A percentile compares a stretch with the other conserved stretches of the same genome.
Evolutionary conservation across 2,329 filamentous ascomycete genomes (phyloP).

Genomic region (Aspergillus versicolor): DNA sequence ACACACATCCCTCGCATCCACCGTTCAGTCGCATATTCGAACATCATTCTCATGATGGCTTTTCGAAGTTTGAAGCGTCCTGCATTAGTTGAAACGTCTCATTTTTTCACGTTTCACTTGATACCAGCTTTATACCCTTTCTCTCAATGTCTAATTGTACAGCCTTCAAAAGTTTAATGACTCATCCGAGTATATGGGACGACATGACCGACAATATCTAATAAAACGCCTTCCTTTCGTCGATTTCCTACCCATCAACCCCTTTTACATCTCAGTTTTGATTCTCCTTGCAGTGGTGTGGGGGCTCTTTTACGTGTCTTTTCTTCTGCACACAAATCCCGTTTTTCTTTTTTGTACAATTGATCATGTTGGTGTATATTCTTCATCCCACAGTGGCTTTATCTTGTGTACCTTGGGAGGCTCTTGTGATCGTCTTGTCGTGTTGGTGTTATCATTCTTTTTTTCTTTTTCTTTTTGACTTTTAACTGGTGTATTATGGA

Average conservation of each 20-base stretch:
- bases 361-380: constrained; percentile 17
- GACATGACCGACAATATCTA: constrained; percentile 12
- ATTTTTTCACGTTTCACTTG: constrained; percentile 7
- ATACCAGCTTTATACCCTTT: constrained; percentile 12
- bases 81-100: constrained; percentile 25
- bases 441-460: constrained; percentile 10
- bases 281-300: constrained; percentile 13
- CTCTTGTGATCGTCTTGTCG: constrained; percentile 21
- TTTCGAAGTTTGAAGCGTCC: constrained; percentile 28
- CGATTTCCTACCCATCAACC: not conserved
- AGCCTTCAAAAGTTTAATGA: constrained; percentile 18
- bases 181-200: constrained; percentile 17
- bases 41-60: constrained; percentile 35
- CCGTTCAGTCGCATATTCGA: constrained; percentile 51
- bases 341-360: constrained; percentile 23
- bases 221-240: constrained; percentile 7
- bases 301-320: constrained; percentile 10
- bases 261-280: not conserved
- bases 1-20: constrained; percentile 37
- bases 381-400: constrained; percentile 4
- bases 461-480: constrained; percentile 10
- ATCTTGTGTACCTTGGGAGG: constrained; percentile 23
- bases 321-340: constrained; percentile 10
- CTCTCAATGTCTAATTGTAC: constrained; percentile 13
- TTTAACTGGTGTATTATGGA: constrained; percentile 11